Evolutionary conservation across 495 filamentous ascomycete genomes (phyloP).

Genomic region (Penicillium steckii): DNA sequence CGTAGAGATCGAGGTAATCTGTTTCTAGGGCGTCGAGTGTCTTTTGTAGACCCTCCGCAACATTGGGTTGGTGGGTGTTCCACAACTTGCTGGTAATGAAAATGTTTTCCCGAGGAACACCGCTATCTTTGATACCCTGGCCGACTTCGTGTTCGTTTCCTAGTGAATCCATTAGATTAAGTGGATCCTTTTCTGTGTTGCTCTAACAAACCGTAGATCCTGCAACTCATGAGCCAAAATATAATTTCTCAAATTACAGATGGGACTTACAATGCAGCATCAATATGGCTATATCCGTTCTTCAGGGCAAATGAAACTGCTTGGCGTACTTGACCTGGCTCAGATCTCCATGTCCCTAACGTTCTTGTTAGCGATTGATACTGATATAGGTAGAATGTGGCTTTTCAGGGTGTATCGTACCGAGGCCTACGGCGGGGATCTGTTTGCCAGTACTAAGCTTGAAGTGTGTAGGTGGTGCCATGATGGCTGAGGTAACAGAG

Average conservation of each 20-base stretch:
- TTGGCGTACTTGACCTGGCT: slow-evolving; percentile 40
- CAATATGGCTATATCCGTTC: slow-evolving; percentile 67
- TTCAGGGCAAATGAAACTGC: slow-evolving; percentile 61
- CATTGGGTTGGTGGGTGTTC: slow-evolving; percentile 32
- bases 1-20: slow-evolving; percentile 68
- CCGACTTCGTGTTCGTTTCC: slow-evolving; percentile 64
- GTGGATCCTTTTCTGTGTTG: slow-evolving; percentile 35
- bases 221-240: slow-evolving; percentile 20
- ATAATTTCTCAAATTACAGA: slow-evolving; percentile 6
- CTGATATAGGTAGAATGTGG: slow-evolving; percentile 38
- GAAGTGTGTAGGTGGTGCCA: slow-evolving; percentile 44
- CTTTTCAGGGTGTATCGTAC: slow-evolving; percentile 42
- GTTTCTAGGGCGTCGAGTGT: slow-evolving; percentile 55
- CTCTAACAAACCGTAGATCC: slow-evolving; percentile 41
- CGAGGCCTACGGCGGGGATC: slow-evolving; percentile 70
- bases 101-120: slow-evolving; percentile 60
- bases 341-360: slow-evolving; percentile 27
- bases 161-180: slow-evolving; percentile 24
- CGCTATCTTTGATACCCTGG: slow-evolving; percentile 57
- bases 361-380: slow-evolving; percentile 19
- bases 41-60: slow-evolving; percentile 43
- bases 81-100: slow-evolving; percentile 69
- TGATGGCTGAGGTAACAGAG: no score
- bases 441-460: slow-evolving; percentile 65
- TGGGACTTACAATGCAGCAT: slow-evolving; percentile 66